These are phyloP conservation scores for Fusarium sp. DNA, from an alignment of 2,329 filamentous ascomycete species.

Conservation along the genomic window DNA sequence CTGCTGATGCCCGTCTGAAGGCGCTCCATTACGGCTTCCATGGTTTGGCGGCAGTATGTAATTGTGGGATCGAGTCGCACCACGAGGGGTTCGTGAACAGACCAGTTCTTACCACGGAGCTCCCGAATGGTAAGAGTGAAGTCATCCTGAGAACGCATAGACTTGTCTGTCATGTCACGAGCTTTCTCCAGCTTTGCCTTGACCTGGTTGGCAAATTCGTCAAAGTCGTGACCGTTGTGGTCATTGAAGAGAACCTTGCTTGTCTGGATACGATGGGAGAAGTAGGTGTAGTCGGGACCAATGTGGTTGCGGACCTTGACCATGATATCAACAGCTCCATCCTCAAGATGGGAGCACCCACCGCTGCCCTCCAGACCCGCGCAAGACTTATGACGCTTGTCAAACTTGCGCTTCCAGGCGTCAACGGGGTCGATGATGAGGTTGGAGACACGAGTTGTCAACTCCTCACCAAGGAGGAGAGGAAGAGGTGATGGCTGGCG, in stretches of 20 bases:
- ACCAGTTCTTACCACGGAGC: constrained; percentile 59
- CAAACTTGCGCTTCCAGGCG: constrained; percentile 54
- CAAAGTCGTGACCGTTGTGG: constrained; percentile 55
- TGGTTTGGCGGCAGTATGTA: constrained; percentile 57
- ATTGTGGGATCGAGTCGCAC: constrained; percentile 56
- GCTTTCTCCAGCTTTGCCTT: constrained; percentile 51
- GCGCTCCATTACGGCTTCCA: constrained; percentile 62
- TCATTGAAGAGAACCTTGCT: constrained; percentile 59
- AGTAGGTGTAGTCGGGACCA: constrained; percentile 59
- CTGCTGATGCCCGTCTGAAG: constrained; percentile 63
- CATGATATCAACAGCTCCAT: constrained; percentile 58
- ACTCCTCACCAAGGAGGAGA: constrained; percentile 57
- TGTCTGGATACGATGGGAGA: constrained; percentile 56
- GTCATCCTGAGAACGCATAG: constrained; percentile 57
- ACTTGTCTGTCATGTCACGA: constrained; percentile 56
- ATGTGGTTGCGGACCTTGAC: constrained; percentile 62
- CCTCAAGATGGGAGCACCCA: constrained; percentile 54
- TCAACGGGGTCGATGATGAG: constrained; percentile 56
- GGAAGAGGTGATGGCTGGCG: constrained; percentile 60
- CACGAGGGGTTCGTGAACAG: constrained; percentile 57
- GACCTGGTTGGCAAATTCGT: constrained; percentile 56
- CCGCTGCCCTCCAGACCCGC: constrained; percentile 50
- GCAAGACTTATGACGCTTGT: constrained; percentile 53
- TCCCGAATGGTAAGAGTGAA: constrained; percentile 61
- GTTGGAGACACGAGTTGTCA: constrained; percentile 59